Conservation (phyloP, 1,284 basidiomycete genomes). For the Naganishia liquefaciens region DNA sequence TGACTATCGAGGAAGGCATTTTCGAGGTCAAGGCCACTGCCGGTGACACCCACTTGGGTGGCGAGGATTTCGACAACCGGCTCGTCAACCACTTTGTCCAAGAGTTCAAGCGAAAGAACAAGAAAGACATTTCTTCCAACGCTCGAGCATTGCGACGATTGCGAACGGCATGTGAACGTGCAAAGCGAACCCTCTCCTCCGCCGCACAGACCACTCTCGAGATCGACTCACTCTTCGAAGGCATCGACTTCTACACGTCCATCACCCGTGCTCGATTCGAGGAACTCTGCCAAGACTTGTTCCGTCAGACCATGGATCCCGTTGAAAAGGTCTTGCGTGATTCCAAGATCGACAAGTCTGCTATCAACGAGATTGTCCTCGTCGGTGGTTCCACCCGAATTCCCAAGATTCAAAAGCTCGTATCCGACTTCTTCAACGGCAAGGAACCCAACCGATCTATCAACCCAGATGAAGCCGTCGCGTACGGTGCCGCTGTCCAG, state of each 20-base stretch:
- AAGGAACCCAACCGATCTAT: slow-evolving; percentile 94
- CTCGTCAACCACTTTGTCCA: slow-evolving; percentile 97
- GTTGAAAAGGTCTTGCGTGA: slow-evolving; percentile 98
- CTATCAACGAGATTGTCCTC: slow-evolving; percentile 94
- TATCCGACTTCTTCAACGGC: slow-evolving; percentile 98
- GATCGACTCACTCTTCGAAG: slow-evolving; percentile 97
- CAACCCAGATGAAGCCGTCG: slow-evolving; percentile 99
- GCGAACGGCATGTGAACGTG: slow-evolving; percentile 96
- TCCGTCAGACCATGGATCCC: slow-evolving; percentile 94
- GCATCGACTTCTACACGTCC: slow-evolving; percentile 97
- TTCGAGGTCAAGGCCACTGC: slow-evolving; percentile 99
- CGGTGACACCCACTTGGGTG: slow-evolving; percentile 97
- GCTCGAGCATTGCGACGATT: slow-evolving; percentile 95
- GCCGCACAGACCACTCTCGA: slow-evolving; percentile 96
- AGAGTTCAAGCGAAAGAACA: slow-evolving; percentile 99
- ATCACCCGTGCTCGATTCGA: slow-evolving; percentile 99
- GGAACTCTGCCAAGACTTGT: slow-evolving; percentile 95
- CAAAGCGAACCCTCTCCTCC: slow-evolving; percentile 96
- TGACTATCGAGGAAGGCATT: slow-evolving; percentile 99
- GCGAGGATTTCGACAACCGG: slow-evolving; percentile 98
- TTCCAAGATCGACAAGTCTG: slow-evolving; percentile 94
- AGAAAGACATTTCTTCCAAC: slow-evolving; percentile 91
- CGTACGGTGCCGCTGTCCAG: slow-evolving; percentile 98
- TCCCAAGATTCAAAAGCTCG: slow-evolving; percentile 94
- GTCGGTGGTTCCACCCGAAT: slow-evolving; percentile 99